phyloP scores from a whole-genome alignment of 495 filamentous ascomycete species.

The Penicillium antarcticum region DNA sequence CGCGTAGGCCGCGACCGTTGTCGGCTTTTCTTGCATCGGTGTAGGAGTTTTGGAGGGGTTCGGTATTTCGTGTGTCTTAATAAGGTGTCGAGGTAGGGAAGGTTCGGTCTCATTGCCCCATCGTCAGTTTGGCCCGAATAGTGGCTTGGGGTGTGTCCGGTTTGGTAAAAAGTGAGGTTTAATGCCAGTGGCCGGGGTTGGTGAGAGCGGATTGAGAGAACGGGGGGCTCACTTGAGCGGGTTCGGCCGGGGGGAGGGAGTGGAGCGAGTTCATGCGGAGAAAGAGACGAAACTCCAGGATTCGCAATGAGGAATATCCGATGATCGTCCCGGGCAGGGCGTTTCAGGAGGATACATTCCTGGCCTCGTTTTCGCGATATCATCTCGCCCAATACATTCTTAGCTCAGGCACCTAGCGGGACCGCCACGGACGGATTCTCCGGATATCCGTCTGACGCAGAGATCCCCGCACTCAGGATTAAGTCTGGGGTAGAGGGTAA shows the following conservation, averaged over 20 bases:
- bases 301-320: conserved; percentile 9
- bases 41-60: not conserved
- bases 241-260: conserved; percentile 20
- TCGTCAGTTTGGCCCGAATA: not conserved
- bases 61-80: conserved; percentile 4
- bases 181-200: not conserved
- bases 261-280: conserved; percentile 28
- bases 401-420: conserved; percentile 13
- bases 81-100: conserved; percentile 13
- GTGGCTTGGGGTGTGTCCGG: not conserved
- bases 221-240: not conserved
- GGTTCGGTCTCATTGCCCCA: conserved; percentile 10
- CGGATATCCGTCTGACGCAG: conserved; percentile 17
- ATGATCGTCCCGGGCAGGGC: conserved; percentile 1
- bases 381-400: conserved; percentile 5
- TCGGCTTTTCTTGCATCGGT: conserved; percentile 81
- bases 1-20: conserved; percentile 87
- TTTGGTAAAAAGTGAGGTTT: not conserved
- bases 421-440: conserved; percentile 17
- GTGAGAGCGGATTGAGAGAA: not conserved
- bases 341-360: not conserved
- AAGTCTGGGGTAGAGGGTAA: conserved; percentile 7
- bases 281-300: not conserved
- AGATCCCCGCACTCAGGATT: conserved; percentile 14
- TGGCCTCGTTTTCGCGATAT: not conserved